phyloP scores from a whole-genome alignment of 192 early-diverging fungal species.

The Coemansia sp. region DNA sequence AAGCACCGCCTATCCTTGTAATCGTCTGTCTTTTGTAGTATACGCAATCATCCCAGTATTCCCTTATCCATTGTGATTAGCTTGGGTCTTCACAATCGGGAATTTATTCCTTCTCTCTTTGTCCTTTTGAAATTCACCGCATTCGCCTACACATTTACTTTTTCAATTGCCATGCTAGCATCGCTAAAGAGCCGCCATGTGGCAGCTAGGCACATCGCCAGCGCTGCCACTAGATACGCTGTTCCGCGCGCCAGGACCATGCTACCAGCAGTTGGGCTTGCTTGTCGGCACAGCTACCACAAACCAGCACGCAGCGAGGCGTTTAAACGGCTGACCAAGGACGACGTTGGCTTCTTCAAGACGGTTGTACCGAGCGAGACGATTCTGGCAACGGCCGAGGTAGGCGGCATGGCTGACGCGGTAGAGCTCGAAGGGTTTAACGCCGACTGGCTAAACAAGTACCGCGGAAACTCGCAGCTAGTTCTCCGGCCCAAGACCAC shows the following conservation, averaged over 20 bases:
- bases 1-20: background rate
- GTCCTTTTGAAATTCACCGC: background rate
- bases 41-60: background rate
- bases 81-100: background rate
- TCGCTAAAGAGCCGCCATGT: conserved; percentile 6
- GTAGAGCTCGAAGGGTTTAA: conserved; percentile 74
- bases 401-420: conserved; percentile 44
- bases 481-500: conserved; percentile 89
- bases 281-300: conserved; percentile 9
- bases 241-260: background rate
- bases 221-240: background rate
- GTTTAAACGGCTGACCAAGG: conserved; percentile 59
- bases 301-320: conserved; percentile 28
- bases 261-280: background rate
- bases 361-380: conserved; percentile 50
- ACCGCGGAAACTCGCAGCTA: conserved; percentile 77
- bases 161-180: conserved; percentile 14
- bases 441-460: conserved; percentile 96
- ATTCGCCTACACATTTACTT: background rate
- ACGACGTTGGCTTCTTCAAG: conserved; percentile 66
- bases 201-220: background rate
- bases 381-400: conserved; percentile 45
- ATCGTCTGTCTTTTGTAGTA: background rate
- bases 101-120: background rate
- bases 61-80: background rate